Percentiles rank a stretch among this genome's conserved stretches.
Evolutionary conservation across 176 grass and related monocot species (phyloP).

Genomic region (Poa pratensis): DNA sequence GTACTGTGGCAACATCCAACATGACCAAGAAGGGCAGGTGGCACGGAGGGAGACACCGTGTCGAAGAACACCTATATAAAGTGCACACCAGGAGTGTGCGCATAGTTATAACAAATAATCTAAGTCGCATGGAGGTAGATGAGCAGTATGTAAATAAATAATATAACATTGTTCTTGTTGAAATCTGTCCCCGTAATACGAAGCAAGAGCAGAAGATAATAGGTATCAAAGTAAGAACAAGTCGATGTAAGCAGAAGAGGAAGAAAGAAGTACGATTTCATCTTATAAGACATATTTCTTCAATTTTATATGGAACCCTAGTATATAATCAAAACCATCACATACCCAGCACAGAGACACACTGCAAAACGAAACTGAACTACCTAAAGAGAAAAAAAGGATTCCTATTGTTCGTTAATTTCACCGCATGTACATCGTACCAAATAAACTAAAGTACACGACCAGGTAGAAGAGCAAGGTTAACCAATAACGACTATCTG

Average conservation of each 20-base stretch:
- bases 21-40: no score
- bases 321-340: conserved; percentile 18
- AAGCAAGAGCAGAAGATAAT: background rate
- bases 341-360: background rate
- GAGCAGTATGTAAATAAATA: no score
- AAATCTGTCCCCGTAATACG: background rate
- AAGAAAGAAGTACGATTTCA: background rate
- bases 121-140: background rate
- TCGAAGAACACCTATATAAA: no score
- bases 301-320: conserved; percentile 1
- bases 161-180: background rate
- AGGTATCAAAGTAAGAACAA: background rate
- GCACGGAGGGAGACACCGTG: no score
- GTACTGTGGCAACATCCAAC: no score
- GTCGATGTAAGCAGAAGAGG: background rate
- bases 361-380: conserved; percentile 18
- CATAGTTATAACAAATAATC: background rate
- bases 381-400: background rate
- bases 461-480: background rate
- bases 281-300: background rate
- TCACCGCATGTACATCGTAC: background rate
- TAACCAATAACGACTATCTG: background rate
- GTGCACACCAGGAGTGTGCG: background rate
- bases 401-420: background rate
- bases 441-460: conserved; percentile 18